Evolutionary conservation across 768 basidiomycete species (phyloP).

Genomic region (Infundibulicybe gibba): DNA sequence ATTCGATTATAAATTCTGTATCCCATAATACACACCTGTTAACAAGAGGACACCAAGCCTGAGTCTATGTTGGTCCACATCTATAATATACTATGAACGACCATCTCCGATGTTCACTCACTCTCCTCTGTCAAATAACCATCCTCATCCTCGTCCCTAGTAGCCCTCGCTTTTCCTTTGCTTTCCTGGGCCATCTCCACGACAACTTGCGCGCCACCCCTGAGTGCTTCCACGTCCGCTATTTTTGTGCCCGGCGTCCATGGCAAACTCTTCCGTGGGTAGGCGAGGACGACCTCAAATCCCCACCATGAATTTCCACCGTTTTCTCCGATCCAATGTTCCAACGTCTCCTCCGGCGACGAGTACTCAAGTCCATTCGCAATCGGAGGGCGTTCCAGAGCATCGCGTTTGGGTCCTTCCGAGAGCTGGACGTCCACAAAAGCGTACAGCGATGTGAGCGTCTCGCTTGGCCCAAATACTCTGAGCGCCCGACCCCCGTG

Average conservation of each 20-base stretch:
- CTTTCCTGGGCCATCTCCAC: conserved; percentile 41
- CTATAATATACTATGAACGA: not conserved
- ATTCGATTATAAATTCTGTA: not conserved
- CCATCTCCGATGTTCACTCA: conserved; percentile 14
- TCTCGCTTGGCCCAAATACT: conserved; percentile 44
- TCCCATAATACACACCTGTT: not conserved
- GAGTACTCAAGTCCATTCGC: no score
- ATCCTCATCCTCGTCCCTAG: conserved; percentile 37
- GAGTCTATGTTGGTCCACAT: not conserved
- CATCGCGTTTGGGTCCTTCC: conserved; percentile 31
- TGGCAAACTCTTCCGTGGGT: conserved; percentile 62
- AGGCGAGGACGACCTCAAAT: conserved; percentile 66
- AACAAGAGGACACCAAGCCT: not conserved
- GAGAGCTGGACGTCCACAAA: conserved; percentile 65
- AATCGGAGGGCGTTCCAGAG: conserved; percentile 38
- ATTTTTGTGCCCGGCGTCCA: conserved; percentile 41
- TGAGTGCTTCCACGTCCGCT: conserved; percentile 42
- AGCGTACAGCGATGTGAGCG: conserved; percentile 65
- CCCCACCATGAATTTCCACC: conserved; percentile 56
- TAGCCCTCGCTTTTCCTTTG: conserved; percentile 8
- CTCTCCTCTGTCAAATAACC: conserved; percentile 58
- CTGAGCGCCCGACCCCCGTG: conserved; percentile 56
- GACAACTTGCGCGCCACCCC: conserved; percentile 61
- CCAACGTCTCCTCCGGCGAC: conserved; percentile 31
- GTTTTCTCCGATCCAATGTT: conserved; percentile 30